Evolutionary conservation across 257 asterid species (phyloP).

Genomic region (Scutellaria barbata): DNA sequence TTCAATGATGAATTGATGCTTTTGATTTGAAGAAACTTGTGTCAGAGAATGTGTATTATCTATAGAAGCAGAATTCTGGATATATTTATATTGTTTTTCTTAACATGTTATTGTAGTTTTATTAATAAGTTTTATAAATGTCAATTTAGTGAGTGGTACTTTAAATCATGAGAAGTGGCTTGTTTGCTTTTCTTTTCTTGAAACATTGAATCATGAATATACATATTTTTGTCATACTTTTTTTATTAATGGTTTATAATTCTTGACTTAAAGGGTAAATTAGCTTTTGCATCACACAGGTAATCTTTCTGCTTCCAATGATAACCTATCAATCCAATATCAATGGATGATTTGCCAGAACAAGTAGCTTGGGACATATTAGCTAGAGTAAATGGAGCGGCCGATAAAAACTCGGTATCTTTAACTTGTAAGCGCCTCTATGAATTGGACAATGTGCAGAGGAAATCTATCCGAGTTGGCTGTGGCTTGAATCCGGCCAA

Average conservation of each 20-base stretch:
- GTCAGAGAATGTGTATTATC: background rate
- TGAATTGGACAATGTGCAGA: conserved; percentile 60
- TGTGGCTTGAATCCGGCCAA: conserved; percentile 77
- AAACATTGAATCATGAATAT: background rate
- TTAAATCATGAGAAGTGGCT: background rate
- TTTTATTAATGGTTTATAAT: background rate
- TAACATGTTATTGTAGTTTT: background rate
- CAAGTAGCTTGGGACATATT: conserved; percentile 71
- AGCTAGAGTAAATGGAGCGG: conserved; percentile 48
- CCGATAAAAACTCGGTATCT: conserved; percentile 69
- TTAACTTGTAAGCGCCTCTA: conserved; percentile 70
- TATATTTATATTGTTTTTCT: background rate
- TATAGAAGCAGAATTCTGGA: background rate
- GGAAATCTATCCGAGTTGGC: conserved; percentile 69
- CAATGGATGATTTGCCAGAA: conserved; percentile 85
- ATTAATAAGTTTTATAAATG: background rate
- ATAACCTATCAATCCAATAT: conserved; percentile 15
- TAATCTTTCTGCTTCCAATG: conserved; percentile 4
- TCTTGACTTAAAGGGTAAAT: background rate
- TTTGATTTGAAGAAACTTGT: conserved; percentile 9
- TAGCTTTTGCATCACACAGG: conserved; percentile 31
- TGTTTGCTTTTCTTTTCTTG: background rate
- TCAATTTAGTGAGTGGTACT: background rate
- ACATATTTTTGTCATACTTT: background rate
- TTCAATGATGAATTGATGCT: background rate